Conservation (phyloP, 306 rosid species). For the Calophaca sinica region DNA sequence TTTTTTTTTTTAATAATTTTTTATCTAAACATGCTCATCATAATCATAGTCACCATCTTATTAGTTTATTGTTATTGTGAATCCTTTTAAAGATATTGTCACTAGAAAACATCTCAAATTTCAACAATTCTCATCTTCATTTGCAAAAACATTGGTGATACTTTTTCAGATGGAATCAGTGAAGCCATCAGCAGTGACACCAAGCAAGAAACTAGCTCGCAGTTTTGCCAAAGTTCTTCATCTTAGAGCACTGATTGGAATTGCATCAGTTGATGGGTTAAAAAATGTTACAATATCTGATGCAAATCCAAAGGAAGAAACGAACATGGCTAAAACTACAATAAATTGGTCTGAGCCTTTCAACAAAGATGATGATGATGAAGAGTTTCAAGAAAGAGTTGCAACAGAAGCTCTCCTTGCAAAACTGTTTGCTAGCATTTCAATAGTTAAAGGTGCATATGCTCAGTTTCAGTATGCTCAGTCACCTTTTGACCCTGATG, state of each 20-base stretch:
- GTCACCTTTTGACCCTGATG: conserved; percentile 79
- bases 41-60: conserved; percentile 49
- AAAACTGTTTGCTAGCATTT: conserved; percentile 73
- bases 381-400: conserved; percentile 65
- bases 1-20: conserved; percentile 51
- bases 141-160: background rate
- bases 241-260: conserved; percentile 63
- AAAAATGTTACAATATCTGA: conserved; percentile 56
- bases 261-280: conserved; percentile 61
- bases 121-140: conserved; percentile 37
- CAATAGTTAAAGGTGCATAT: conserved; percentile 80
- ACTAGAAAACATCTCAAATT: conserved; percentile 7
- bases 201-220: conserved; percentile 71
- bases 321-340: conserved; percentile 28
- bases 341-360: conserved; percentile 45
- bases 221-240: conserved; percentile 85
- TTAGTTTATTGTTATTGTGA: conserved; percentile 46
- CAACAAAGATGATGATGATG: conserved; percentile 49
- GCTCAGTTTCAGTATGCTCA: conserved; percentile 80
- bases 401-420: conserved; percentile 76
- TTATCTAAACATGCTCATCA: conserved; percentile 53
- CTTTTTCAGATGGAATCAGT: conserved; percentile 78
- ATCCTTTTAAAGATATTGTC: conserved; percentile 25
- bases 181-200: conserved; percentile 62
- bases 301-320: conserved; percentile 50